phyloP scores from a whole-genome alignment of 2,329 filamentous ascomycete genomes.

The Nothopassalora personata region DNA sequence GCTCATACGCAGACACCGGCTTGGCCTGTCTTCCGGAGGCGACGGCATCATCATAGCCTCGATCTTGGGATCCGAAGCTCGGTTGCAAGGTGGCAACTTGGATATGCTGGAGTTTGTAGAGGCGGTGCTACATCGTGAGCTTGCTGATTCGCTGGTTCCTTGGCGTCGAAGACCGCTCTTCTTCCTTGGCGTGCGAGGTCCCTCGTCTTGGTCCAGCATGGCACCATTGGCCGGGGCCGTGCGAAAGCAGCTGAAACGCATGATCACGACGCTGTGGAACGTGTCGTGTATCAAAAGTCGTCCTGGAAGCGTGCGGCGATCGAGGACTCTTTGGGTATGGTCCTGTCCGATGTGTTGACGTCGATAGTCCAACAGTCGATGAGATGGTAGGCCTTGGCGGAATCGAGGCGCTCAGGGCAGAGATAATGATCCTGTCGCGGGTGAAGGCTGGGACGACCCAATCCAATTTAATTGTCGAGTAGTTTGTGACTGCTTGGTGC shows the following conservation, averaged over 20 bases:
- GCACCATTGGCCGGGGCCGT: slow-evolving; percentile 11
- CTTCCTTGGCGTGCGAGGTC: slow-evolving; percentile 17
- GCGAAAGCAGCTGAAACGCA: slow-evolving; percentile 30
- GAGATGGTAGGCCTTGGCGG: slow-evolving; percentile 1
- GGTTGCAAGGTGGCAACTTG: slow-evolving; percentile 29
- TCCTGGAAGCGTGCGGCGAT: background rate
- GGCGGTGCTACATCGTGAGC: slow-evolving; percentile 26
- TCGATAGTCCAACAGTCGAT: slow-evolving; percentile 2
- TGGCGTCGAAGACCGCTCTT: slow-evolving; percentile 19
- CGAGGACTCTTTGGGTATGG: background rate
- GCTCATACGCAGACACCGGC: slow-evolving; percentile 29
- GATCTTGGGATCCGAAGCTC: slow-evolving; percentile 26
- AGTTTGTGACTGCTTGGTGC: slow-evolving; percentile 23
- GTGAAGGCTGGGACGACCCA: background rate
- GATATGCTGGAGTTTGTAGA: slow-evolving; percentile 30
- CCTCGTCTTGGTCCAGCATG: slow-evolving; percentile 17
- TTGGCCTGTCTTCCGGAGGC: slow-evolving; percentile 22
- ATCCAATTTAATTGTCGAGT: slow-evolving; percentile 9
- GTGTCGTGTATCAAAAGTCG: slow-evolving; percentile 3
- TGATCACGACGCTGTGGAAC: slow-evolving; percentile 8
- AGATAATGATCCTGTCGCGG: background rate
- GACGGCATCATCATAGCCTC: slow-evolving; percentile 34
- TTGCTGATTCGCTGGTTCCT: slow-evolving; percentile 21
- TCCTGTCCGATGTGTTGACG: slow-evolving; percentile 1
- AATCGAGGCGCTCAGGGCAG: background rate